phyloP scores from a whole-genome alignment of 257 asterid genomes.

The Lycium ferocissimum region DNA sequence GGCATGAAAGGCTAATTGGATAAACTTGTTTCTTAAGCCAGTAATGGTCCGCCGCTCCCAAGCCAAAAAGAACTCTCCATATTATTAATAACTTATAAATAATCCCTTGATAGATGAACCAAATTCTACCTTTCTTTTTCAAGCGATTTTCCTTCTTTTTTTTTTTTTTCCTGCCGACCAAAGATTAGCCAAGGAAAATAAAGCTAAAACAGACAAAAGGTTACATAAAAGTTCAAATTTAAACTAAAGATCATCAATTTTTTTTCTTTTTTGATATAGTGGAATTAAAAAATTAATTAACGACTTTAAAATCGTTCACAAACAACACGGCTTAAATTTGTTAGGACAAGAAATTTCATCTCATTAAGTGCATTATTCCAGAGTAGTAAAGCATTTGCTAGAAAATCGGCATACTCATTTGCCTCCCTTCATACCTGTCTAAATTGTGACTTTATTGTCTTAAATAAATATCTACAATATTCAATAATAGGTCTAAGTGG shows the following conservation, averaged over 20 bases:
- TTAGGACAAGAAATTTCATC: too few relatives aligned
- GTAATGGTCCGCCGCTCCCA: slow-evolving; percentile 37
- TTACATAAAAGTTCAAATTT: background rate
- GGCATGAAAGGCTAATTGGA: background rate
- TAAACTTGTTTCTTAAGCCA: slow-evolving; percentile 25
- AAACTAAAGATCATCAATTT: slow-evolving; percentile 29
- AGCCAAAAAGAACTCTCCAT: slow-evolving; percentile 20
- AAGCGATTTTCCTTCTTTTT: background rate
- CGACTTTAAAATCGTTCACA: too few relatives aligned
- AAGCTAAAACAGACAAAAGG: slow-evolving; percentile 28
- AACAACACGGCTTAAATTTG: too few relatives aligned
- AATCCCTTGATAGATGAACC: slow-evolving; percentile 41
- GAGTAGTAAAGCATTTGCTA: too few relatives aligned
- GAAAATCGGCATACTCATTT: too few relatives aligned
- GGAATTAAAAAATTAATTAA: too few relatives aligned
- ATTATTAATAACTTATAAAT: background rate
- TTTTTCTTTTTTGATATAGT: too few relatives aligned
- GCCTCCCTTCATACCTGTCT: too few relatives aligned
- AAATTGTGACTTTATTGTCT: too few relatives aligned
- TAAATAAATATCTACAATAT: too few relatives aligned
- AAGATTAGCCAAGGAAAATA: slow-evolving; percentile 44
- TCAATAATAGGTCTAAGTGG: too few relatives aligned
- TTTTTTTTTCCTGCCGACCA: slow-evolving; percentile 39
- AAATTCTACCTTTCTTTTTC: slow-evolving; percentile 28
- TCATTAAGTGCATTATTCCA: too few relatives aligned